phyloP scores from a whole-genome alignment of 139 green algal species.

The Chlamydomonas sphaeroides region DNA sequence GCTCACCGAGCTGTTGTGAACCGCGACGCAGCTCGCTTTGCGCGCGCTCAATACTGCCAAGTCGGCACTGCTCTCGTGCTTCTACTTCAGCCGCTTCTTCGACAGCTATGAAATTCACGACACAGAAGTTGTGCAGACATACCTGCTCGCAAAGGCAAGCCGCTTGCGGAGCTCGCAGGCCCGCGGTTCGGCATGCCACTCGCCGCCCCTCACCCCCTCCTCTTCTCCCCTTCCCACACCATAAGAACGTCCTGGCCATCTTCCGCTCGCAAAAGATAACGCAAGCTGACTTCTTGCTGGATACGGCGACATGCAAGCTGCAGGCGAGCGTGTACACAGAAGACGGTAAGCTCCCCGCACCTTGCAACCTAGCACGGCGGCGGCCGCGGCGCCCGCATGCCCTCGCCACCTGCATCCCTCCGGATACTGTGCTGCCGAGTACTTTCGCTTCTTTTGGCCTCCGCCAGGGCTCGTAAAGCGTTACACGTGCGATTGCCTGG shows the following conservation, averaged over 20 bases:
- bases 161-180: neutral
- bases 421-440: too few species aligned
- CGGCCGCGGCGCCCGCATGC: too few species aligned
- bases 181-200: neutral
- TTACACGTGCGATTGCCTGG: constrained; percentile 64
- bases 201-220: neutral
- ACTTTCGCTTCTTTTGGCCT: too few species aligned
- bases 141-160: constrained; percentile 72
- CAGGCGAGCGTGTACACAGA: constrained; percentile 65
- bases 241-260: constrained; percentile 65
- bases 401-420: too few species aligned
- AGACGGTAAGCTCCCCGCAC: too few species aligned
- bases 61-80: constrained; percentile 75
- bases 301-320: constrained; percentile 37
- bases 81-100: constrained; percentile 69
- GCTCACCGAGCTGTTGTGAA: too few species aligned
- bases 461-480: constrained; percentile 79
- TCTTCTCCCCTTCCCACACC: too few species aligned
- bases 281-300: constrained; percentile 62
- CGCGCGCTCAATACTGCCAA: constrained; percentile 73
- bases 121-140: constrained; percentile 59
- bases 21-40: constrained; percentile 69
- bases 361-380: too few species aligned
- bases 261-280: constrained; percentile 65
- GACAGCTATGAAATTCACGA: constrained; percentile 71